Conservation (phyloP, 2,329 filamentous ascomycete species). For the Arthrobotrys megalospora region DNA sequence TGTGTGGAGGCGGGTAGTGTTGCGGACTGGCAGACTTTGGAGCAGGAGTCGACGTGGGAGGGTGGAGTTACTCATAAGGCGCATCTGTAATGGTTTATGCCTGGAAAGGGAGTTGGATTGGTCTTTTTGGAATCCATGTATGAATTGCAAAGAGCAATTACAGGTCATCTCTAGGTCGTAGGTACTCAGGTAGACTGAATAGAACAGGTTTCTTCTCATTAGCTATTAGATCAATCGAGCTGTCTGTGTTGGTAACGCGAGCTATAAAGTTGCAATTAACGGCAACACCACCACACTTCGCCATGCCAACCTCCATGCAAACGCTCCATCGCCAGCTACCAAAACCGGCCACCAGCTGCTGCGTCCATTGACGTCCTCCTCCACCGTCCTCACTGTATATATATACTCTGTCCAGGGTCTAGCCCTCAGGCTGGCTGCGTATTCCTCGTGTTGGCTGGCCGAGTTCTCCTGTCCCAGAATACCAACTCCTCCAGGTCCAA, state of each 20-base stretch:
- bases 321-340: background rate
- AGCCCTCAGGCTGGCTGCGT: background rate
- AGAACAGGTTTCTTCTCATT: background rate
- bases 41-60: conserved; percentile 81
- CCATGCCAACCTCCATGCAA: background rate
- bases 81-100: conserved; percentile 36
- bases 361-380: no score
- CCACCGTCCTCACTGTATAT: no score
- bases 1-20: conserved; percentile 94
- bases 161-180: background rate
- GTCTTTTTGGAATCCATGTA: background rate
- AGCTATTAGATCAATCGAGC: background rate
- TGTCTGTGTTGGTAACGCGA: background rate
- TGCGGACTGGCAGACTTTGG: conserved; percentile 84
- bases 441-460: conserved; percentile 9
- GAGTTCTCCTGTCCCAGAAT: background rate
- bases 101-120: background rate
- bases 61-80: conserved; percentile 68
- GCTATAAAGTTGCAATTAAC: background rate
- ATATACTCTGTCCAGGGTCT: background rate
- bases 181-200: background rate
- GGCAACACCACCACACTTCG: conserved; percentile 1
- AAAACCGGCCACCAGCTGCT: background rate
- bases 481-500: background rate
- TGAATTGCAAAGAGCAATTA: background rate